A percentile compares a stretch with the other conserved stretches of the same genome.
Evolutionary conservation across 805 yeast genomes (phyloP).

Genomic region (Lipomyces orientalis): DNA sequence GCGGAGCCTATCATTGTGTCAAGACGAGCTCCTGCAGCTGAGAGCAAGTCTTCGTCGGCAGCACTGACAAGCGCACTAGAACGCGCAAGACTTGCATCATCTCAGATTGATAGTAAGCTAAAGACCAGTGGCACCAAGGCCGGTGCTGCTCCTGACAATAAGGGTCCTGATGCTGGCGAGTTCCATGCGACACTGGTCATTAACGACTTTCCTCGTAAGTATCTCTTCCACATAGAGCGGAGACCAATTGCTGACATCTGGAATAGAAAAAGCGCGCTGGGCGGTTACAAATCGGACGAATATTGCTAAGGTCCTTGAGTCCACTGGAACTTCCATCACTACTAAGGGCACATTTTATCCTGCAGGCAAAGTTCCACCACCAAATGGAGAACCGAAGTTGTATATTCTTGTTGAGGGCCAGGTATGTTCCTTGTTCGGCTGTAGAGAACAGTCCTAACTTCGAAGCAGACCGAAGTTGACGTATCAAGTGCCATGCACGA

Average conservation of each 20-base stretch:
- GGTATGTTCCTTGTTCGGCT: constrained; percentile 19
- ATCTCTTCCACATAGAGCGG: not conserved
- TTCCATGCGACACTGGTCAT: constrained; percentile 75
- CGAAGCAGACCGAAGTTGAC: constrained; percentile 36
- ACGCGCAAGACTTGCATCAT: constrained; percentile 34
- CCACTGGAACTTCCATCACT: constrained; percentile 77
- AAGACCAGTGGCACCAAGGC: constrained; percentile 48
- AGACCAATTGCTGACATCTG: not conserved
- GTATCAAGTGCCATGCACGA: constrained; percentile 41
- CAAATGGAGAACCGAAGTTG: constrained; percentile 69
- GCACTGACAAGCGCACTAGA: constrained; percentile 32
- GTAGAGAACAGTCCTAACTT: not conserved
- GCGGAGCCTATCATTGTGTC: constrained; percentile 31
- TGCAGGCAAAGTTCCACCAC: constrained; percentile 59
- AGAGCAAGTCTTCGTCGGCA: constrained; percentile 37
- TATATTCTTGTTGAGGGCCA: constrained; percentile 77
- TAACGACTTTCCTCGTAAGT: constrained; percentile 75
- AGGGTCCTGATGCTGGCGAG: constrained; percentile 59
- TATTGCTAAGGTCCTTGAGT: constrained; percentile 66
- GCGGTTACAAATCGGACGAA: constrained; percentile 70
- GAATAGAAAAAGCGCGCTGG: constrained; percentile 68
- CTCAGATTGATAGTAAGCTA: constrained; percentile 37
- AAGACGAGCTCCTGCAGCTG: constrained; percentile 36
- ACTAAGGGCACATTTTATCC: constrained; percentile 80
- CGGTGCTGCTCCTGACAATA: constrained; percentile 58